These are phyloP conservation scores for Yamadazyma diddensiae DNA, from an alignment of 1,139 yeast genomes.

Conservation along the genomic window DNA sequence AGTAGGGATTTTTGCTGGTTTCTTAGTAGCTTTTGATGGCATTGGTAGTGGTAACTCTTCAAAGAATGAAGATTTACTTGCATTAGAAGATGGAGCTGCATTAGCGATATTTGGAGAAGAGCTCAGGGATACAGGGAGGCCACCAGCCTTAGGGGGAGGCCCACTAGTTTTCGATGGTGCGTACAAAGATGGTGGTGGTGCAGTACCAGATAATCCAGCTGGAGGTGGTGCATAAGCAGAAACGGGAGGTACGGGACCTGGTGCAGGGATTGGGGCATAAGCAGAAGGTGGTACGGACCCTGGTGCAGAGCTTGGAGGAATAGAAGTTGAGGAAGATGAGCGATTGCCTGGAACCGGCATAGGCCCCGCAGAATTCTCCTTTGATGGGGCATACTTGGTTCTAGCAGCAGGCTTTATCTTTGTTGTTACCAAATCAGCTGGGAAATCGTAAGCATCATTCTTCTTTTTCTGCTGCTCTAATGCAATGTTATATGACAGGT, in stretches of 20 bases:
- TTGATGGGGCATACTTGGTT: conserved; percentile 27
- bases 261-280: conserved; percentile 1
- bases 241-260: too few relatives aligned
- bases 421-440: conserved; percentile 51
- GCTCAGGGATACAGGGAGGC: too few relatives aligned
- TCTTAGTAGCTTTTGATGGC: neutral
- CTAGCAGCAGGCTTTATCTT: conserved; percentile 35
- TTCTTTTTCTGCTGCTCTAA: conserved; percentile 51
- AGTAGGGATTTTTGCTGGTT: neutral
- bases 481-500: neutral
- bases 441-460: conserved; percentile 79
- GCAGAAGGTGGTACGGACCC: conserved; percentile 5
- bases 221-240: too few relatives aligned
- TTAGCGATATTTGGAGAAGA: conserved; percentile 1
- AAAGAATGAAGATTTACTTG: neutral
- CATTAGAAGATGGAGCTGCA: neutral
- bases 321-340: too few relatives aligned
- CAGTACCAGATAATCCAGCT: neutral
- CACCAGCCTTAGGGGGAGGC: too few relatives aligned
- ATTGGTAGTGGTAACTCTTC: conserved; percentile 1
- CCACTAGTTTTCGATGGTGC: conserved; percentile 4
- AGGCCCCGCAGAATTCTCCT: conserved; percentile 8
- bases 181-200: conserved; percentile 2
- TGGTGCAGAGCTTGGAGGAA: conserved; percentile 14
- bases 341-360: conserved; percentile 8